Evolutionary conservation across 2,329 filamentous ascomycete genomes (phyloP).

Genomic region (Botrytis byssoidea): DNA sequence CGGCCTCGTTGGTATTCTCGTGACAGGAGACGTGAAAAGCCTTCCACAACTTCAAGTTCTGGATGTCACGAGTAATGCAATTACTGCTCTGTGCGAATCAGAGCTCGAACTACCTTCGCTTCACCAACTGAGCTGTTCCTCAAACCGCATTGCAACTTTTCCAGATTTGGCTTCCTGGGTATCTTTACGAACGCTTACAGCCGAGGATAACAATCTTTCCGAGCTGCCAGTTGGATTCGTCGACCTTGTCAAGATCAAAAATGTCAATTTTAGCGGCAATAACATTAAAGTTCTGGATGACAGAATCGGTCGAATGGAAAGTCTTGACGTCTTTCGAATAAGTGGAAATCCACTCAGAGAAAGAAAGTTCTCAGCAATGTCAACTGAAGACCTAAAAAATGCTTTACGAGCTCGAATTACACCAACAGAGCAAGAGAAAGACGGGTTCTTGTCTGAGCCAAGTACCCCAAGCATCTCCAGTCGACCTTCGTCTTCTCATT

Average conservation of each 20-base stretch:
- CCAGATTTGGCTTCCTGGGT: conserved; percentile 75
- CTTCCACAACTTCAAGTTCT: conserved; percentile 69
- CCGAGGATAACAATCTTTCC: conserved; percentile 78
- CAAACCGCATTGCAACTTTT: conserved; percentile 73
- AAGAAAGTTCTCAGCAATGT: conserved; percentile 79
- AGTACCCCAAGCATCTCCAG: conserved; percentile 27
- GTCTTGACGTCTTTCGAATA: conserved; percentile 70
- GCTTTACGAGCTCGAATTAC: conserved; percentile 66
- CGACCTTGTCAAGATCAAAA: conserved; percentile 64
- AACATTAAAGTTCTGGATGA: conserved; percentile 74
- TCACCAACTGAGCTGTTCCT: conserved; percentile 71
- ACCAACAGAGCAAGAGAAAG: conserved; percentile 43
- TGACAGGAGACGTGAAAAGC: conserved; percentile 58
- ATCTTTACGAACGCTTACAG: conserved; percentile 68
- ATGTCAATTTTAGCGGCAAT: conserved; percentile 82
- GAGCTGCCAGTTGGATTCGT: conserved; percentile 75
- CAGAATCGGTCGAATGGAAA: conserved; percentile 76
- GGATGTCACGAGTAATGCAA: conserved; percentile 74
- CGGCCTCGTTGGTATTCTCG: conserved; percentile 68
- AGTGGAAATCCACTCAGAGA: conserved; percentile 89
- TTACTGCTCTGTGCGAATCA: conserved; percentile 45
- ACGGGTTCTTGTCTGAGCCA: conserved; percentile 32
- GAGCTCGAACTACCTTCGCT: conserved; percentile 59
- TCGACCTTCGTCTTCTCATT: conserved; percentile 31
- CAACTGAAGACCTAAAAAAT: conserved; percentile 77